phyloP scores from a whole-genome alignment of 495 filamentous ascomycete genomes.

The Cercophora scortea region DNA sequence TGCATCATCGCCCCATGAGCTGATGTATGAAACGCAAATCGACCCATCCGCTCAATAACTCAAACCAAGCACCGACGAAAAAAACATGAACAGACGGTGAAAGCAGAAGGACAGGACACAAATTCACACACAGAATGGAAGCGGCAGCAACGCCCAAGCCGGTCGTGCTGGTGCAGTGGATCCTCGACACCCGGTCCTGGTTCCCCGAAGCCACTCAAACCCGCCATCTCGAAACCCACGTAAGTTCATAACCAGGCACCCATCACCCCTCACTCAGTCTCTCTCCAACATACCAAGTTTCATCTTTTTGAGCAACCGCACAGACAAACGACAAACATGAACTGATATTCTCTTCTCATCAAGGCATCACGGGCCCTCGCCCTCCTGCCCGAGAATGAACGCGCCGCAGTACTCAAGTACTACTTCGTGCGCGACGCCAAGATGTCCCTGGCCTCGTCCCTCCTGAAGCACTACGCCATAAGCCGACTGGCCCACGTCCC shows the following conservation, averaged over 20 bases:
- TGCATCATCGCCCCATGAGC: no score
- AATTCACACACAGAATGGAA: neutral
- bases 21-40: neutral
- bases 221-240: constrained; percentile 30
- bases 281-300: neutral
- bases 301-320: neutral
- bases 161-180: constrained; percentile 31
- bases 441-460: constrained; percentile 63
- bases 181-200: constrained; percentile 38
- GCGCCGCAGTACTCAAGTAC: constrained; percentile 44
- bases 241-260: constrained; percentile 14
- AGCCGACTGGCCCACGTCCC: constrained; percentile 49
- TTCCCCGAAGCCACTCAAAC: constrained; percentile 34
- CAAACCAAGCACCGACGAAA: no score
- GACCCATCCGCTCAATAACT: neutral
- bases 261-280: neutral
- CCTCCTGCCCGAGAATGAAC: constrained; percentile 48
- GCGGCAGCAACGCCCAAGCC: neutral
- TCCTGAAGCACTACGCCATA: constrained; percentile 73
- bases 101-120: neutral
- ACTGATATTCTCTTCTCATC: neutral
- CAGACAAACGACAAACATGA: neutral
- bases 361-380: constrained; percentile 49
- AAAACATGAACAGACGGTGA: neutral
- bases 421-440: constrained; percentile 57